Evolutionary conservation across 2,329 filamentous ascomycete genomes (phyloP), one percentile per base, ranked within the genome.

Genomic region (Chalaropsis thielavioides): DNA sequence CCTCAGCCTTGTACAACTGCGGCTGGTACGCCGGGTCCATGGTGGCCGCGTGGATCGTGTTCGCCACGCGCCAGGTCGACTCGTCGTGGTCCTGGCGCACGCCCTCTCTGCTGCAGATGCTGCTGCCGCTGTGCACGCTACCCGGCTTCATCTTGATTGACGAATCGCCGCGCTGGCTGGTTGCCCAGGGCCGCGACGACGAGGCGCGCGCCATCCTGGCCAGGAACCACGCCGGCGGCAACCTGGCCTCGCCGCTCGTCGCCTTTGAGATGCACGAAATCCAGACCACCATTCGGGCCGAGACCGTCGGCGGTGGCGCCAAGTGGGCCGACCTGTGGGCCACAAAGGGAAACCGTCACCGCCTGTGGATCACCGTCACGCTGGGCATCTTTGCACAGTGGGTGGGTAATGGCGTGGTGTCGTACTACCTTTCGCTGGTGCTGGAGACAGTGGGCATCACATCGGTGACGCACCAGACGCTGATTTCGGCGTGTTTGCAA

Each of bases 181-280:
- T 75, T 60, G 69, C 71, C 10, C 68, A 69, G 4, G 73, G 74
- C 58, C 70, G 71, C 4, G 62, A 61, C 15, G 73, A 74, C 19
- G 73, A 75, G 46, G 74, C 74, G 0, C 69, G 70, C 1, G 70
- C 68, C 0, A 64, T 74, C n/a, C 70, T 75, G 11, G 66, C 71
- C 62, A 75, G 74, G 66, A 80, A 79, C 69, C 78, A 81, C 68
- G 80, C 80, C 19, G 81, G 83, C 69, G 81, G 79, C 1, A 75
- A 83, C 61, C 70, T 70, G 6, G 71, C 76, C 41, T 82, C 79
- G 0, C 73, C 78, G 13, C 77, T 84, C 13, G 81, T 85, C 31
- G 76, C 78, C 62, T 81, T 81, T 8, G 84, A 87, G 70, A 80
- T 85, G 69, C 78, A 78, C 0, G 81, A 86, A 71, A 86, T 87